phyloP scores from a whole-genome alignment of 2,329 filamentous ascomycete species.

The Chalaropsis ovoidea region DNA sequence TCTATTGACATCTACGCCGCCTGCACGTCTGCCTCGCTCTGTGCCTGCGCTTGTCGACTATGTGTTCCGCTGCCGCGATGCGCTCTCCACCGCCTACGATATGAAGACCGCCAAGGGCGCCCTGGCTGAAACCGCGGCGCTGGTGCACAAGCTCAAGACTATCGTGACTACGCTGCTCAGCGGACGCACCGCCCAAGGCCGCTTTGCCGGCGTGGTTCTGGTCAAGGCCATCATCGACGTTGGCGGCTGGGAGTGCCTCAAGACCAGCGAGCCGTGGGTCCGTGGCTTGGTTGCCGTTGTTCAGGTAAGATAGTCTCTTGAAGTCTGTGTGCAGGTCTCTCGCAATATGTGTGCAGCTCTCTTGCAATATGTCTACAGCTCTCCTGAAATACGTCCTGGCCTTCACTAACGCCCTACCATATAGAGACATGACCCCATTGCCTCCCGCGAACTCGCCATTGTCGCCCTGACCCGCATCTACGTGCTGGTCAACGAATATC shows the following conservation, averaged over 20 bases:
- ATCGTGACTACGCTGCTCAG: constrained; percentile 67
- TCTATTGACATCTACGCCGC: constrained; percentile 59
- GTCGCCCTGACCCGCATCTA: constrained; percentile 76
- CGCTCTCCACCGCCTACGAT: constrained; percentile 55
- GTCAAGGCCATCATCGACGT: constrained; percentile 74
- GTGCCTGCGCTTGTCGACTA: constrained; percentile 58
- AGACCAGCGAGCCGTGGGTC: constrained; percentile 65
- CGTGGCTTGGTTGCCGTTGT: constrained; percentile 63
- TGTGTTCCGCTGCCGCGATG: constrained; percentile 45
- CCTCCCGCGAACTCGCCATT: constrained; percentile 66
- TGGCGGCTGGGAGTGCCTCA: constrained; percentile 73
- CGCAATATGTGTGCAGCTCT: no score
- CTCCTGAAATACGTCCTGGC: constrained; percentile 14
- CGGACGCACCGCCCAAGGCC: constrained; percentile 61
- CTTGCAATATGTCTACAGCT: not conserved
- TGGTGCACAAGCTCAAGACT: constrained; percentile 73
- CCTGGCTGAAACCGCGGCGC: constrained; percentile 53
- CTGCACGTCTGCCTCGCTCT: constrained; percentile 62
- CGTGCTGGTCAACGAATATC: constrained; percentile 68
- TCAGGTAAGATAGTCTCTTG: constrained; percentile 50
- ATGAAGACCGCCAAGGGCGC: constrained; percentile 49
- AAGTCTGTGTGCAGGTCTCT: no score
- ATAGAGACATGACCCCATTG: constrained; percentile 67
- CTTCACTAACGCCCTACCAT: constrained; percentile 27
- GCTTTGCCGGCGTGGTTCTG: constrained; percentile 67